Conservation (phyloP, 2,329 filamentous ascomycete genomes). For the Cordyceps sp. region DNA sequence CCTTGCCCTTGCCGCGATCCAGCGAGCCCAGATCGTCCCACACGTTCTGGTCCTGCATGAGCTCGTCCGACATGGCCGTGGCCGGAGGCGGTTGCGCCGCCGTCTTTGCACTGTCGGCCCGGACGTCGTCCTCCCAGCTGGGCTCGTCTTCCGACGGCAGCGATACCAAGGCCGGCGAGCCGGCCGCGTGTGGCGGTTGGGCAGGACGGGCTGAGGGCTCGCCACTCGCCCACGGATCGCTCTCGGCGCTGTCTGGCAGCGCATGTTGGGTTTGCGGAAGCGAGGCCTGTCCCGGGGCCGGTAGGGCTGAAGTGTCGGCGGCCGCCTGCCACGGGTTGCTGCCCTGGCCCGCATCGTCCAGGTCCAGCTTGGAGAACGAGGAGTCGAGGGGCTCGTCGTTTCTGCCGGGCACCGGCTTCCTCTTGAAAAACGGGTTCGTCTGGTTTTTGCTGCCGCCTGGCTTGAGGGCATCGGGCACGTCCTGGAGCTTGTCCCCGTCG, state of each 20-base stretch:
- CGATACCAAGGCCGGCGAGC: constrained; percentile 17
- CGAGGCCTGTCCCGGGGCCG: constrained; percentile 2
- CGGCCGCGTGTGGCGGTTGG: constrained; percentile 6
- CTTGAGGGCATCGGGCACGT: constrained; percentile 15
- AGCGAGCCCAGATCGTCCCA: constrained; percentile 30
- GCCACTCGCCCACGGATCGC: constrained; percentile 9
- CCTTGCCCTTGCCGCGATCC: constrained; percentile 22
- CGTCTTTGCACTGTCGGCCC: constrained; percentile 10
- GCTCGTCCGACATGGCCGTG: constrained; percentile 14
- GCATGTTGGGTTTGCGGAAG: constrained; percentile 4
- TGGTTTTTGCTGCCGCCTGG: constrained; percentile 18
- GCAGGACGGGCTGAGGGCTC: constrained; percentile 13
- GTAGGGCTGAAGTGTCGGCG: constrained; percentile 7
- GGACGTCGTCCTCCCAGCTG: constrained; percentile 22
- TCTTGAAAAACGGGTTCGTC: constrained; percentile 37
- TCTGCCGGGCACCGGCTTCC: constrained; percentile 15
- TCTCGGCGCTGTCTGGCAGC: constrained; percentile 11
- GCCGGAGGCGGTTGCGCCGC: constrained; percentile 6
- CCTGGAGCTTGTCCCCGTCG: constrained; percentile 3
- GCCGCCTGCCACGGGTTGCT: constrained; percentile 18
- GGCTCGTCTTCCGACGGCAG: constrained; percentile 21
- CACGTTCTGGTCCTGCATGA: constrained; percentile 25
- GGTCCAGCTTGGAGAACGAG: constrained; percentile 23
- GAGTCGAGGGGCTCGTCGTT: constrained; percentile 13
- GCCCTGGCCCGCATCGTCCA: constrained; percentile 22